Conservation (phyloP, 768 basidiomycete species). For the Tricholoma furcatifolium region DNA sequence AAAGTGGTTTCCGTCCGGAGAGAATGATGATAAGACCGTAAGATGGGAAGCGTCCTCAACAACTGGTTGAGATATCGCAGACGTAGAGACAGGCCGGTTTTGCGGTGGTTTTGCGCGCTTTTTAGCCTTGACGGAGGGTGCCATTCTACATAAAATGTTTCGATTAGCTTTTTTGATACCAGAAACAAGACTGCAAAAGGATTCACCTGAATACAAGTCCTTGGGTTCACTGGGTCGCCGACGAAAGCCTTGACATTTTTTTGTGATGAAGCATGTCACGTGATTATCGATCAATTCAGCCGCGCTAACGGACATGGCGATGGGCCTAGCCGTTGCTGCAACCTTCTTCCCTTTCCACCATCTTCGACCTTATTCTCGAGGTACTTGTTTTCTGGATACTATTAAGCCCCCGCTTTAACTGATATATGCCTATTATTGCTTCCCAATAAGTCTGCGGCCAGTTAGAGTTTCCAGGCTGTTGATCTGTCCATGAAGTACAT, state of each 20-base stretch:
- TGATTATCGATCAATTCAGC: constrained; percentile 15
- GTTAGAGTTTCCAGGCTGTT: not conserved
- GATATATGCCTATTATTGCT: not conserved
- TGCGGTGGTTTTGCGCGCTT: constrained; percentile 55
- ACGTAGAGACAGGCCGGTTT: constrained; percentile 51
- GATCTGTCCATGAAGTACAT: constrained; percentile 47
- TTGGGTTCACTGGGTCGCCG: not conserved
- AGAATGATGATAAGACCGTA: constrained; percentile 55
- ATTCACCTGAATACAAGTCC: constrained; percentile 9
- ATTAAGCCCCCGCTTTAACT: too few relatives aligned
- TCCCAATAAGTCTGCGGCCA: not conserved
- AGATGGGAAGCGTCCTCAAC: constrained; percentile 45
- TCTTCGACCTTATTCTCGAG: not conserved
- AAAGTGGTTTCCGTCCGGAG: constrained; percentile 53
- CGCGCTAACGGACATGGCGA: not conserved
- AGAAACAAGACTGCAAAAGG: not conserved
- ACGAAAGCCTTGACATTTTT: constrained; percentile 11
- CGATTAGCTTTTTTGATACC: not conserved
- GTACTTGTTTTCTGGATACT: not conserved
- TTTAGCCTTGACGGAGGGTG: constrained; percentile 48
- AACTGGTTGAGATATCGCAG: constrained; percentile 54
- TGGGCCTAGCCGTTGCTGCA: not conserved
- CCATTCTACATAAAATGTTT: constrained; percentile 27
- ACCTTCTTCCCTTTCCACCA: not conserved
- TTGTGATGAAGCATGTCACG: constrained; percentile 8